Percentiles rank a stretch among this genome's conserved stretches.
Conservation (phyloP, 257 asterid species). For the Linderniella brevidens region DNA sequence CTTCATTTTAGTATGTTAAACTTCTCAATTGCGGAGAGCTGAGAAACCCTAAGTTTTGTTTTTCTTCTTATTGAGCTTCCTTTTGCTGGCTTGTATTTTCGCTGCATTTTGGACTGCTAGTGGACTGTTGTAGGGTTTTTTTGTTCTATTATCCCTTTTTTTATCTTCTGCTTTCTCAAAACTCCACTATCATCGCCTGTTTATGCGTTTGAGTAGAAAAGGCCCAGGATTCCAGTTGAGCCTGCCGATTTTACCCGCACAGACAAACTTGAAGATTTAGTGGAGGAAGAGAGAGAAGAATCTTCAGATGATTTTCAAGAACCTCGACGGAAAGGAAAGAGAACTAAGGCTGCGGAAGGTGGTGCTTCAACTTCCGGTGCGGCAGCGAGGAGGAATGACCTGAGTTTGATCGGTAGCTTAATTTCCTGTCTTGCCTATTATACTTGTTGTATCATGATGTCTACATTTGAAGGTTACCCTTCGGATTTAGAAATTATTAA, state of each 20-base stretch:
- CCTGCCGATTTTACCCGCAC: constrained; percentile 26
- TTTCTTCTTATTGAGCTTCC: background rate
- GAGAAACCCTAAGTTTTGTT: no score
- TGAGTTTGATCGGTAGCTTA: constrained; percentile 50
- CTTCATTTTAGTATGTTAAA: constrained; percentile 11
- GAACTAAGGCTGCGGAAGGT: constrained; percentile 36
- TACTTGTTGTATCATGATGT: constrained; percentile 1
- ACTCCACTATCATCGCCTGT: no score
- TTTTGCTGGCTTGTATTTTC: background rate
- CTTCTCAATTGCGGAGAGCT: no score
- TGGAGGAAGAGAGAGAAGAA: constrained; percentile 67
- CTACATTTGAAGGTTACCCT: constrained; percentile 3
- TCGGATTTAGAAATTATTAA: constrained; percentile 3
- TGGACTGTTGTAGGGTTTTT: no score
- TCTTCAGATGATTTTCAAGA: constrained; percentile 70
- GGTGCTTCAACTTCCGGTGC: constrained; percentile 52
- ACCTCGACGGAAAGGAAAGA: constrained; percentile 42
- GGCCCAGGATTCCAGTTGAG: constrained; percentile 56
- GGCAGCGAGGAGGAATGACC: constrained; percentile 20
- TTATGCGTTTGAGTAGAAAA: constrained; percentile 24
- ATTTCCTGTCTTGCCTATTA: background rate
- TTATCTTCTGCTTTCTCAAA: no score
- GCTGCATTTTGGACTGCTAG: no score
- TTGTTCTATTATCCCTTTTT: no score
- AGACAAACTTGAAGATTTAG: constrained; percentile 21